Evolutionary conservation across 768 basidiomycete species (phyloP).

Genomic region (Boletus huronensis): DNA sequence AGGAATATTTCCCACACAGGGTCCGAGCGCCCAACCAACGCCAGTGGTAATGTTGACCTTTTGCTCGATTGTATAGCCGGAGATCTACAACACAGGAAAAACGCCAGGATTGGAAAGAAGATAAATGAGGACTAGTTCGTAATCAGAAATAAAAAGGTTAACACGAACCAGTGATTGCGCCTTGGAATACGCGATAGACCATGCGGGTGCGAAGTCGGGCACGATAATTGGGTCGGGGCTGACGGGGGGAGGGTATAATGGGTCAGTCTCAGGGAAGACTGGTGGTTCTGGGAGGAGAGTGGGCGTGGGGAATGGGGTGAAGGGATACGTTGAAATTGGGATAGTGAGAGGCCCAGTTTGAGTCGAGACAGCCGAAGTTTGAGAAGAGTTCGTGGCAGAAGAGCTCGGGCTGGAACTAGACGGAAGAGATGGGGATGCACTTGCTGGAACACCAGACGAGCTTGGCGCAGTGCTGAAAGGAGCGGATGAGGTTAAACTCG

Average conservation of each 20-base stretch:
- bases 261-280: constrained; percentile 53
- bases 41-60: constrained; percentile 66
- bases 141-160: not conserved
- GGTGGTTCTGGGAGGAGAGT: constrained; percentile 50
- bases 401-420: constrained; percentile 6
- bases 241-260: constrained; percentile 54
- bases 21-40: constrained; percentile 47
- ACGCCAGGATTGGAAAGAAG: constrained; percentile 1
- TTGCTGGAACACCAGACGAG: not conserved
- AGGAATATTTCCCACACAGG: constrained; percentile 70
- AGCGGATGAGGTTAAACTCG: constrained; percentile 2
- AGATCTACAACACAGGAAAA: constrained; percentile 32
- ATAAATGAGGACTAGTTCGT: not conserved
- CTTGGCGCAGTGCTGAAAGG: not conserved
- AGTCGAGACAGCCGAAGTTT: constrained; percentile 6
- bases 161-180: constrained; percentile 50
- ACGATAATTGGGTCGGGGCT: constrained; percentile 36
- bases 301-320: constrained; percentile 62
- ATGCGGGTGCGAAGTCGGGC: constrained; percentile 49
- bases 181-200: constrained; percentile 56
- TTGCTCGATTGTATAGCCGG: constrained; percentile 53
- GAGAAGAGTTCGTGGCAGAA: constrained; percentile 7
- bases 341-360: constrained; percentile 28
- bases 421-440: not conserved
- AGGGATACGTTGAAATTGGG: constrained; percentile 42